phyloP scores from a whole-genome alignment of 805 yeast genomes.

The Yarrowia sp. region DNA sequence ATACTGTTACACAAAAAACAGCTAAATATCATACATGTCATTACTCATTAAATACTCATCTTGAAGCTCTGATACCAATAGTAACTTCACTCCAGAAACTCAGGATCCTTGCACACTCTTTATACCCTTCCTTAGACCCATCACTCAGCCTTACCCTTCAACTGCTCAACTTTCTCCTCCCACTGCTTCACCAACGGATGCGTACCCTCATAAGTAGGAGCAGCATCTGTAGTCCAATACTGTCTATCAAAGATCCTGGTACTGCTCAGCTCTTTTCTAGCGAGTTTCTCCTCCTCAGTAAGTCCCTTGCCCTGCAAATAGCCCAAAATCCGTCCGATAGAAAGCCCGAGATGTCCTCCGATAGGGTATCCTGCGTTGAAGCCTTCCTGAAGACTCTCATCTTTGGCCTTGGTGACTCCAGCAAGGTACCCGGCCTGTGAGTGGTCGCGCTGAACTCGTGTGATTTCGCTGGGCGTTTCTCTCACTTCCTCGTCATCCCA shows the following conservation, averaged over 20 bases:
- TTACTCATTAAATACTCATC: neutral
- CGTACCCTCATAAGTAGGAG: conserved; percentile 33
- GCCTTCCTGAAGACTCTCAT: conserved; percentile 67
- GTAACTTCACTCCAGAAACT: no score
- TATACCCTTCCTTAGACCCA: no score
- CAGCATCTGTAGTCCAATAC: conserved; percentile 49
- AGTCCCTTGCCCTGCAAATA: conserved; percentile 44
- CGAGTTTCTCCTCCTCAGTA: conserved; percentile 37
- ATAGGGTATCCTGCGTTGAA: conserved; percentile 75
- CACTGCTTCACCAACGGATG: conserved; percentile 50
- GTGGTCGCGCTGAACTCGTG: conserved; percentile 51
- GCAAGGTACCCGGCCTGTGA: conserved; percentile 79
- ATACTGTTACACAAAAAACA: no score
- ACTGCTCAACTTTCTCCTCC: conserved; percentile 36
- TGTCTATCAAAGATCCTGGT: conserved; percentile 53
- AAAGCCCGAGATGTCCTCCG: conserved; percentile 69
- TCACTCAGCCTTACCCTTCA: neutral
- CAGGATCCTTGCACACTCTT: no score
- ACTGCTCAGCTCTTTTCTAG: conserved; percentile 53
- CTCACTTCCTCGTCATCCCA: conserved; percentile 22
- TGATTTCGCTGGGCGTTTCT: conserved; percentile 20
- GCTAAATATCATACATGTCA: neutral
- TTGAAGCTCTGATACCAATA: no score
- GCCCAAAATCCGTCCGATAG: conserved; percentile 66
- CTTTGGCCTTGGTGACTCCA: conserved; percentile 70